phyloP scores from a whole-genome alignment of 352 stramenopile species.

The Stramenopiles sp. region DNA sequence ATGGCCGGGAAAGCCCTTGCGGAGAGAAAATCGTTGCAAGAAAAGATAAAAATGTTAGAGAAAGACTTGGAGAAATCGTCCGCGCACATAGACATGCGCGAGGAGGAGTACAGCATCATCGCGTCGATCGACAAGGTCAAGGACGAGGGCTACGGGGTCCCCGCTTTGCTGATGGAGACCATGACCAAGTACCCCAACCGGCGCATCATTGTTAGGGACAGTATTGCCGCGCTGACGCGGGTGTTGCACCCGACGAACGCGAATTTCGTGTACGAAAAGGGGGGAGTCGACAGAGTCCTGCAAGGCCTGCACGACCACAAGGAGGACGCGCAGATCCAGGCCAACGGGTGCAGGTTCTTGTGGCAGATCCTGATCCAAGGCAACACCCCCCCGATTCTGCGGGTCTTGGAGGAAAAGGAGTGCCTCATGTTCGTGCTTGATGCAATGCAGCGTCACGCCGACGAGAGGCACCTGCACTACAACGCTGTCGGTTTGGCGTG shows the following conservation, averaged over 20 bases:
- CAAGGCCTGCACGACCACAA: not conserved
- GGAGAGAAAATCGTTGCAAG: not conserved
- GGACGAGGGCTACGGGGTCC: not conserved
- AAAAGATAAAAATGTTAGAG: not conserved
- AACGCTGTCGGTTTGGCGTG: not conserved
- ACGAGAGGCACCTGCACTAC: not conserved
- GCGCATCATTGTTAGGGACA: not conserved
- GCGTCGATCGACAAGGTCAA: not conserved
- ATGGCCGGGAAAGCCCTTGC: not conserved
- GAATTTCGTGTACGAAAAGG: not conserved
- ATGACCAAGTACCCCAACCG: not conserved
- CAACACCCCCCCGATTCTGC: not conserved
- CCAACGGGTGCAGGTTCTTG: not conserved
- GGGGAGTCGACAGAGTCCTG: not conserved
- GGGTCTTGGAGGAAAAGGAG: not conserved
- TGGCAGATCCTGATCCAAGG: not conserved
- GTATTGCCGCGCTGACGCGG: not conserved
- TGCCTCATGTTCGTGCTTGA: not conserved
- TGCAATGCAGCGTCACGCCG: not conserved
- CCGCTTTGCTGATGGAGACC: not conserved
- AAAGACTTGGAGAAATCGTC: not conserved
- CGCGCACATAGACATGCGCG: not conserved
- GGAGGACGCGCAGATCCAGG: not conserved
- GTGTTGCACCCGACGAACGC: not conserved
- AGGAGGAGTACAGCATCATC: not conserved